Evolutionary conservation across 306 rosid genomes (phyloP), one percentile per base, ranked within the genome.

Genomic region (Begonia peltatifolia): DNA sequence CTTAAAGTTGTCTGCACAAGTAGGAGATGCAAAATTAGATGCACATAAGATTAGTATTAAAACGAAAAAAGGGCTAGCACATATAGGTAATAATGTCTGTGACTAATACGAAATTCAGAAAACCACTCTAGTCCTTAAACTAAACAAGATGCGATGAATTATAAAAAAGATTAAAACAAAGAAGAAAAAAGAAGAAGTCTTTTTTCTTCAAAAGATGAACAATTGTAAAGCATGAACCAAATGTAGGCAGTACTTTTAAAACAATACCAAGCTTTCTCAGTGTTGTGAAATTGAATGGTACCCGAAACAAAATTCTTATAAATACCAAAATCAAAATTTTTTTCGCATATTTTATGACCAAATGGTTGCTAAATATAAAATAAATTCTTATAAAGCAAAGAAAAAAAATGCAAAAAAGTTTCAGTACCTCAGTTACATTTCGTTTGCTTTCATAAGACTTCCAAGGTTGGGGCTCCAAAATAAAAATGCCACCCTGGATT

Each of bases 391-490:
- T 30, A 30, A 30, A 7, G 38, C 38, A 30, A 30, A 30, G 38
- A 46, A 46, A 41, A 41, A 58, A 36, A 17, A 23, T 62, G 17
- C 15, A n/a, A 41, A 51, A 9, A n/a, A 13, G 14, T 35, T 61
- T n/a, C 17, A 50, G 50, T 63, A 75, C 86, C 82, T 79, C 76
- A 22, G 86, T 75, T 8, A 66, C 78, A 22, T 10, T 54, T 18
- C 55, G 63, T 46, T 79, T 79, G 42, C 46, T 63, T 67, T 69
- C 76, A 41, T 79, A 79, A 30, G 99, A 90, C 71, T 79, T 90
- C 99, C 99, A 90, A 62, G 95, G 95, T 67, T 90, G 99, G 65
- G 99, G 95, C 84, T 90, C 99, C 76, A 90, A 60, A 52, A 90
- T 80, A 76, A 90, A 16, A 63, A 83, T 60, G 62, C 95, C 99